Conservation (phyloP, 352 stramenopile genomes). For the Pythium scleroteichum region DNA sequence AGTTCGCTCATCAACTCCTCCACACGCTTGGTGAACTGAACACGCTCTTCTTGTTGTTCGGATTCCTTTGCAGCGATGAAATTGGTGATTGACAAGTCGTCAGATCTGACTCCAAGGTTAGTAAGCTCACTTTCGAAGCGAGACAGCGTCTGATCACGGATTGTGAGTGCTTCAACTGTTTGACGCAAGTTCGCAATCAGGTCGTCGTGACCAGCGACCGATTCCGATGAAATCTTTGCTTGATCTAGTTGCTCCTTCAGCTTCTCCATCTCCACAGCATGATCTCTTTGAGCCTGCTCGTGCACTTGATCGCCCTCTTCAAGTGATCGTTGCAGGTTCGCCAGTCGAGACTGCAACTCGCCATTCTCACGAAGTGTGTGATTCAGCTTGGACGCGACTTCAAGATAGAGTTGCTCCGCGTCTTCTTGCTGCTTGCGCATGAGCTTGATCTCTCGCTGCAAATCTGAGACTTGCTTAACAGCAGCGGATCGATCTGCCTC, state of each 20-base stretch:
- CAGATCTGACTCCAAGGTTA: background rate
- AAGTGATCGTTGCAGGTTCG: conserved; percentile 10
- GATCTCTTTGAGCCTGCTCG: conserved; percentile 7
- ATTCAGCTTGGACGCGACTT: conserved; percentile 61
- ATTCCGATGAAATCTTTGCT: background rate
- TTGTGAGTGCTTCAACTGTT: conserved; percentile 2
- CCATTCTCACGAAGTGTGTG: conserved; percentile 46
- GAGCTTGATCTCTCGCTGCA: conserved; percentile 42
- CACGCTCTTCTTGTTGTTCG: conserved; percentile 4
- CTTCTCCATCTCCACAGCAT: conserved; percentile 7
- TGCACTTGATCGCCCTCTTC: conserved; percentile 18
- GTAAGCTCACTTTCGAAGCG: conserved; percentile 10
- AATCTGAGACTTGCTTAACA: conserved; percentile 35
- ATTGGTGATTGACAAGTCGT: conserved; percentile 5
- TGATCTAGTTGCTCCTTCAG: conserved; percentile 16
- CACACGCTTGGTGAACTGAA: background rate
- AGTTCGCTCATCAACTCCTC: conserved; percentile 4
- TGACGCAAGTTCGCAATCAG: background rate
- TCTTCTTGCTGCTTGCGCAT: conserved; percentile 63
- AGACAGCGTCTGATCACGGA: background rate
- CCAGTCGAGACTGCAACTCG: conserved; percentile 27
- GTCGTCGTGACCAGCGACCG: conserved; percentile 1
- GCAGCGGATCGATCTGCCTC: conserved; percentile 24
- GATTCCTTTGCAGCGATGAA: conserved; percentile 7
- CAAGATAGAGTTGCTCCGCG: conserved; percentile 52